A percentile compares a stretch with the other conserved stretches of the same genome.
These are phyloP conservation scores for Penicillium occitanis DNA, from an alignment of 2,329 filamentous ascomycete species.

Conservation along the genomic window DNA sequence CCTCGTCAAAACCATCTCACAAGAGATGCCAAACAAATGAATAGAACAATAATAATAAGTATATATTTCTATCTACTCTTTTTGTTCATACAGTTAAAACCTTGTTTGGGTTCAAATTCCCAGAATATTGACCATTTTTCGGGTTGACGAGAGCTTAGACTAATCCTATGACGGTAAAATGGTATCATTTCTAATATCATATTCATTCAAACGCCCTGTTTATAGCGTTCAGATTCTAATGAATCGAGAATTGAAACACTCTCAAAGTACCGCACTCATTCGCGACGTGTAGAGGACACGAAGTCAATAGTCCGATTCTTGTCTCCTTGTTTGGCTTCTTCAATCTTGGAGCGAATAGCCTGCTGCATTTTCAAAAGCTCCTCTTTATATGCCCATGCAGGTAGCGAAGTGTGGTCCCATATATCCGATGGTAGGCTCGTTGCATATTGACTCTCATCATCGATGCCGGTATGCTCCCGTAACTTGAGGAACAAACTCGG, in stretches of 20 bases:
- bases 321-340: constrained; percentile 37
- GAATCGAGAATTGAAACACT: background rate
- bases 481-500: constrained; percentile 58
- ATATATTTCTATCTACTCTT: background rate
- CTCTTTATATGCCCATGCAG: constrained; percentile 49
- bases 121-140: background rate
- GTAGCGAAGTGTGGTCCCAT: constrained; percentile 43
- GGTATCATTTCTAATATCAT: background rate
- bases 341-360: constrained; percentile 33
- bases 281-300: constrained; percentile 28
- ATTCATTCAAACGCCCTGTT: background rate
- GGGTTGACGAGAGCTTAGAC: background rate
- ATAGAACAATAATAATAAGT: background rate
- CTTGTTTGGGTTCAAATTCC: background rate
- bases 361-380: constrained; percentile 47
- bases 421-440: constrained; percentile 48
- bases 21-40: background rate
- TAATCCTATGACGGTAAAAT: background rate
- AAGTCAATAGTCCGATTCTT: constrained; percentile 44
- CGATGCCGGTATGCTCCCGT: constrained; percentile 59
- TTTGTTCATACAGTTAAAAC: background rate
- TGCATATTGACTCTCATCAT: constrained; percentile 54
- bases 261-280: background rate
- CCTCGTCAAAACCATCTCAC: background rate
- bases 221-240: background rate